Evolutionary conservation across 768 basidiomycete genomes (phyloP).

Genomic region (Lentinula sp.): DNA sequence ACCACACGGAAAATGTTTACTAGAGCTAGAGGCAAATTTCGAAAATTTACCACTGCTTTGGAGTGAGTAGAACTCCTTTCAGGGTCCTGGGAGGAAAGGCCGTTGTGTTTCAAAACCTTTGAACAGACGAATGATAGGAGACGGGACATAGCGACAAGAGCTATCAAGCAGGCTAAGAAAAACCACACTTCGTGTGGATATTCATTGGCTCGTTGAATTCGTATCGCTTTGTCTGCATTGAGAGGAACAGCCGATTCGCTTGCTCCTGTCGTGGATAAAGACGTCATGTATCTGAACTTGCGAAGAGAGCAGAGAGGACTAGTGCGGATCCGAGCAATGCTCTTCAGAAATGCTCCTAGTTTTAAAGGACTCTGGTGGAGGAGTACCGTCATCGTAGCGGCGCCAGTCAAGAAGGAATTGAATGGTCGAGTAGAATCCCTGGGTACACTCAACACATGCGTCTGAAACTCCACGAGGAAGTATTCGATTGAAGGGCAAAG

Average conservation of each 20-base stretch:
- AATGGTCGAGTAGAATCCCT: neutral
- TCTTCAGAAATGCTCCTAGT: neutral
- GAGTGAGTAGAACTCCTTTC: neutral
- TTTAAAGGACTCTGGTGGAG: neutral
- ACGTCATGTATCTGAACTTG: neutral
- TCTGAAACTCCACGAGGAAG: neutral
- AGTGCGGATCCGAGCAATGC: neutral
- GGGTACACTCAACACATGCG: neutral
- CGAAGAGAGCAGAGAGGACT: neutral
- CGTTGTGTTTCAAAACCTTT: slow-evolving; percentile 13
- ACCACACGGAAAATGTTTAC: slow-evolving; percentile 21
- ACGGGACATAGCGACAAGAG: slow-evolving; percentile 29
- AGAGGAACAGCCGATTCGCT: neutral
- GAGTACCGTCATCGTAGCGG: neutral
- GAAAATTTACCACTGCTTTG: slow-evolving; percentile 12
- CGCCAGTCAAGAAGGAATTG: neutral
- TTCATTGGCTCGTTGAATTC: slow-evolving; percentile 15
- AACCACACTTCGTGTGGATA: slow-evolving; percentile 40
- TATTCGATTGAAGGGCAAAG: neutral
- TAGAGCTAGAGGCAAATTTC: slow-evolving; percentile 14
- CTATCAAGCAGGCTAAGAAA: slow-evolving; percentile 35
- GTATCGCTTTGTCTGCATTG: slow-evolving; percentile 20
- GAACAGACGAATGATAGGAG: slow-evolving; percentile 17
- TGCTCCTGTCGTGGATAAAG: neutral
- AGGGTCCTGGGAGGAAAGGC: neutral